Evolutionary conservation across 129 eudicot species (phyloP).

Genomic region (Gnaphalium uliginosum): DNA sequence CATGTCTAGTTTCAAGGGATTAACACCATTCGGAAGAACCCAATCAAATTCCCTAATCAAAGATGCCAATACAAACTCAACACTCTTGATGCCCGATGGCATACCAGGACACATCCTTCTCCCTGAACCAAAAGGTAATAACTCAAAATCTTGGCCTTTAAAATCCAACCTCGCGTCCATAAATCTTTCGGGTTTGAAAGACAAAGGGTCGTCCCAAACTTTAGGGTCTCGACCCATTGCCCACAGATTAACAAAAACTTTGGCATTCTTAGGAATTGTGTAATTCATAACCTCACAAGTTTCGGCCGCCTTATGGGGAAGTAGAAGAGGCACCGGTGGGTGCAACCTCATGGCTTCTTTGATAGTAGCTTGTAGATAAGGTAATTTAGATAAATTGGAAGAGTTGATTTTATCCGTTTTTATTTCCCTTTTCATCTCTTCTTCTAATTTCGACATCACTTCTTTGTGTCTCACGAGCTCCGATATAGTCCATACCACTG

Average conservation of each 20-base stretch:
- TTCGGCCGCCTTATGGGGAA: conserved; percentile 27
- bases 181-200: conserved; percentile 39
- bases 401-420: background rate
- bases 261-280: conserved; percentile 33
- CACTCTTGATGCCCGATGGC: conserved; percentile 30
- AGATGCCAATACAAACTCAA: conserved; percentile 27
- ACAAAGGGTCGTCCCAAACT: conserved; percentile 33
- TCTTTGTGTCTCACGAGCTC: conserved; percentile 33
- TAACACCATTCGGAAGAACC: conserved; percentile 25
- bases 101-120: conserved; percentile 49
- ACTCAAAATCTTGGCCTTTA: conserved; percentile 30
- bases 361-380: conserved; percentile 34
- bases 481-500: conserved; percentile 40
- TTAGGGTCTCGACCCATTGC: conserved; percentile 41
- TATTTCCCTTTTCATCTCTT: conserved; percentile 24
- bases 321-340: conserved; percentile 31
- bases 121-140: conserved; percentile 39
- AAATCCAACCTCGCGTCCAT: conserved; percentile 29
- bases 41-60: conserved; percentile 34
- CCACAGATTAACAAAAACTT: conserved; percentile 37
- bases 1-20: conserved; percentile 34
- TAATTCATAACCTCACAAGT: conserved; percentile 37
- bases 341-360: conserved; percentile 37
- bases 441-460: conserved; percentile 16
- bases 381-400: conserved; percentile 3